Evolutionary conservation across 768 basidiomycete species (phyloP).

Genomic region (Sarcodon sp.): DNA sequence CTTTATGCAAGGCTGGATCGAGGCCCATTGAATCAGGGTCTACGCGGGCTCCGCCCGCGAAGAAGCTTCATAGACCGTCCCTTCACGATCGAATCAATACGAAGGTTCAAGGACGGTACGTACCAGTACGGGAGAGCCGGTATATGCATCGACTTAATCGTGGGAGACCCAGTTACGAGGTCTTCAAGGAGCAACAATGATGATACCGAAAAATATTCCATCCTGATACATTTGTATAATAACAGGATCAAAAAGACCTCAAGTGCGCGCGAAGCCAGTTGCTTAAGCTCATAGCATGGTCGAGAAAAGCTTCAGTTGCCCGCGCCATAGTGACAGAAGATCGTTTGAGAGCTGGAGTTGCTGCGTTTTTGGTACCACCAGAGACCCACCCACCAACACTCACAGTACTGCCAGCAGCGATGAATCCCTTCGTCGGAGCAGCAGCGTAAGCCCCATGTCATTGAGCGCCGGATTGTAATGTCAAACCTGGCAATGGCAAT

Average conservation of each 20-base stretch:
- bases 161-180: slow-evolving; percentile 6
- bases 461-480: no score
- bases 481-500: no score
- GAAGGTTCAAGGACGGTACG: not conserved
- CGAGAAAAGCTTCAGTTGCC: slow-evolving; percentile 22
- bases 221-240: no score
- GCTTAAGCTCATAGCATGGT: slow-evolving; percentile 7
- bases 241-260: slow-evolving; percentile 5
- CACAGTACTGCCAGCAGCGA: no score
- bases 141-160: slow-evolving; percentile 4
- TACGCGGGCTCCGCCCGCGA: slow-evolving; percentile 27
- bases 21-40: slow-evolving; percentile 26
- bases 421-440: no score
- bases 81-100: not conserved
- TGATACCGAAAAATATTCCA: slow-evolving; percentile 5
- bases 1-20: slow-evolving; percentile 35
- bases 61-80: slow-evolving; percentile 16
- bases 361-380: no score
- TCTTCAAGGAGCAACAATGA: slow-evolving; percentile 12
- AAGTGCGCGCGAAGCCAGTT: slow-evolving; percentile 8
- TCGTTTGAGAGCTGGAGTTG: no score
- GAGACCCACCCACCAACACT: no score
- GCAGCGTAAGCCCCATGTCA: no score
- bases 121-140: slow-evolving; percentile 4
- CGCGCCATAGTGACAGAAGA: slow-evolving; percentile 20